Evolutionary conservation across 2,329 filamentous ascomycete genomes (phyloP).

Genomic region (Fusarium tricinctum): DNA sequence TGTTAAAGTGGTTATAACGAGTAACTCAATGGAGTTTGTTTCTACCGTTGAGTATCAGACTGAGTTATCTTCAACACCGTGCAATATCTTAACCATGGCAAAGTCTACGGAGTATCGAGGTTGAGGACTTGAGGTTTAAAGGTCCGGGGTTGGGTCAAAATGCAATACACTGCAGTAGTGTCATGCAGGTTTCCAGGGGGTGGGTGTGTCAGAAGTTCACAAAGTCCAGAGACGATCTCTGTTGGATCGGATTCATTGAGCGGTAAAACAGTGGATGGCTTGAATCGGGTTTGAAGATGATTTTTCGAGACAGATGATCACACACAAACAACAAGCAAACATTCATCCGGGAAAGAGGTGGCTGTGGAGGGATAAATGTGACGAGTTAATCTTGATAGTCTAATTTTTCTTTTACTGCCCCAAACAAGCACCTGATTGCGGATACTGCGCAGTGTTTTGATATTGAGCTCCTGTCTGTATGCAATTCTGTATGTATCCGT

Average conservation of each 20-base stretch:
- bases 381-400: neutral
- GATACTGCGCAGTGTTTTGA: neutral
- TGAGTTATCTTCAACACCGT: neutral
- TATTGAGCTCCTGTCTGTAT: neutral
- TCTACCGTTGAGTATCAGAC: neutral
- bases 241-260: slow-evolving; percentile 12
- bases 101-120: slow-evolving; percentile 9
- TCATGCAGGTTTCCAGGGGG: slow-evolving; percentile 44
- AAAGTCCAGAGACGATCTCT: neutral
- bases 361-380: slow-evolving; percentile 7
- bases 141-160: slow-evolving; percentile 21
- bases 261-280: slow-evolving; percentile 31
- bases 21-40: neutral
- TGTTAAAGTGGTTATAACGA: no score
- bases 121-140: slow-evolving; percentile 14
- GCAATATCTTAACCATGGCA: slow-evolving; percentile 7
- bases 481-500: neutral
- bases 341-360: slow-evolving; percentile 6
- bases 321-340: neutral
- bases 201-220: slow-evolving; percentile 27
- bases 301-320: slow-evolving; percentile 26
- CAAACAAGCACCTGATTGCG: slow-evolving; percentile 2
- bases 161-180: slow-evolving; percentile 45
- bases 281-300: slow-evolving; percentile 35
- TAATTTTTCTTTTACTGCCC: neutral